Evolutionary conservation across 371 early-diverging fungal genomes (phyloP).

Genomic region (Mucor irregularis): DNA sequence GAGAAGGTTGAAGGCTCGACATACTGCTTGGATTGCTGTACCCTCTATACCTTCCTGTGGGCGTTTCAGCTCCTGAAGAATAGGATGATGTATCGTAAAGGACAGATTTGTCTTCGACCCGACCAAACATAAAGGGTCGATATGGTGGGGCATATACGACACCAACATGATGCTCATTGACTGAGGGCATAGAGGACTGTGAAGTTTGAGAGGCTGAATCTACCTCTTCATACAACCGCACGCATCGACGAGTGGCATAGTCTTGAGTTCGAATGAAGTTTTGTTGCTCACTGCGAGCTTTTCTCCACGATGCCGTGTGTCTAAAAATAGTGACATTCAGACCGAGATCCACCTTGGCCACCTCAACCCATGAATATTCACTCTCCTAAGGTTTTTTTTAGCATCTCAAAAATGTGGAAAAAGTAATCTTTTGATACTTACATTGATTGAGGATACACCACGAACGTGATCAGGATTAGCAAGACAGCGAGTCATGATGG

Average conservation of each 20-base stretch:
- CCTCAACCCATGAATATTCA: conserved; percentile 71
- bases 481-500: conserved; percentile 55
- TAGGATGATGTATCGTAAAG: conserved; percentile 7
- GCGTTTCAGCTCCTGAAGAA: neutral
- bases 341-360: conserved; percentile 62
- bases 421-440: conserved; percentile 5
- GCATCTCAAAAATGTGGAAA: neutral
- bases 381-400: neutral
- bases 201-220: conserved; percentile 23
- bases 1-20: conserved; percentile 1
- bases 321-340: conserved; percentile 63
- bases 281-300: conserved; percentile 56
- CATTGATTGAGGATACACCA: neutral
- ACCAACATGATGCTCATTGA: conserved; percentile 56
- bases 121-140: conserved; percentile 45
- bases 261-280: conserved; percentile 69
- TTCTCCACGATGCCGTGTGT: conserved; percentile 62
- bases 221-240: conserved; percentile 59
- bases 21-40: conserved; percentile 20
- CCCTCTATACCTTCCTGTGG: conserved; percentile 3
- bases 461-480: conserved; percentile 46
- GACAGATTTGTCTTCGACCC: conserved; percentile 17
- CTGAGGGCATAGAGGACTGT: conserved; percentile 25
- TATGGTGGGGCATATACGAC: conserved; percentile 62
- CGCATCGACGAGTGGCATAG: conserved; percentile 60